Base-by-base conservation (phyloP, 352 stramenopile genomes). In the Pythium coloratum region DNA sequence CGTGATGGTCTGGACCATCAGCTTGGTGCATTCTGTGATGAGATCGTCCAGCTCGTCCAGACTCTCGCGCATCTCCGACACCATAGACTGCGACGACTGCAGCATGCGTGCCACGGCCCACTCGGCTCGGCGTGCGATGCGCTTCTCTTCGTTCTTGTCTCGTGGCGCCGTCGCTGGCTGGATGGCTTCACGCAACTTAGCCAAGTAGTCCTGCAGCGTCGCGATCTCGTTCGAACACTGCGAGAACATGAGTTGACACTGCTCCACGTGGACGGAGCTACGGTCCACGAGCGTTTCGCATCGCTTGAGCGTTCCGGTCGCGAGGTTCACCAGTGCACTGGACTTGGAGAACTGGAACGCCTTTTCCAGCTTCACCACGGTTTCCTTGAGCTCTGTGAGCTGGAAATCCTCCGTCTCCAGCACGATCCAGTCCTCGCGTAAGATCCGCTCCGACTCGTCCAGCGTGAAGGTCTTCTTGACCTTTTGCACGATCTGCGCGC, bases 1-100 rank as follows among this genome's bases (percentile, higher is more conserved):
- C 55, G 88, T 96, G 53, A 96, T 90, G n/a, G 83, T 78, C 66
- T 94, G 81, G 28, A 94, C 86, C 80, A 96, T 92, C 12, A 96
- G 76, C 75, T 92, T 89, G 13, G 81, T 94, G 65, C 86, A 91
- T 69, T 94, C 84, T 0, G 78, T 83, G 26, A 83, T 89, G 4
- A 96, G 73, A 56, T 94, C 81, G 69, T 96, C 86, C 28, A 96
- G 66, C 56, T 96, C 86, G 50, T 89, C 83, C 28, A 94, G 57
- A 55, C 72, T 90, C 60, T 92, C 82, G 13, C 79, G 76, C 71
- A 96, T 92, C 62, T 94, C 84, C 0, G 59, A 50, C 18, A 87
- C 80, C 55, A 92, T 91, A 1, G 81, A 80, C 60, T 86, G 75
- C 1, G 78, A 63, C 60, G 80, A 86, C 70, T 92, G 86, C 33